Base-by-base conservation (phyloP, 2,329 filamentous ascomycete species). In the Neonectria hederae region DNA sequence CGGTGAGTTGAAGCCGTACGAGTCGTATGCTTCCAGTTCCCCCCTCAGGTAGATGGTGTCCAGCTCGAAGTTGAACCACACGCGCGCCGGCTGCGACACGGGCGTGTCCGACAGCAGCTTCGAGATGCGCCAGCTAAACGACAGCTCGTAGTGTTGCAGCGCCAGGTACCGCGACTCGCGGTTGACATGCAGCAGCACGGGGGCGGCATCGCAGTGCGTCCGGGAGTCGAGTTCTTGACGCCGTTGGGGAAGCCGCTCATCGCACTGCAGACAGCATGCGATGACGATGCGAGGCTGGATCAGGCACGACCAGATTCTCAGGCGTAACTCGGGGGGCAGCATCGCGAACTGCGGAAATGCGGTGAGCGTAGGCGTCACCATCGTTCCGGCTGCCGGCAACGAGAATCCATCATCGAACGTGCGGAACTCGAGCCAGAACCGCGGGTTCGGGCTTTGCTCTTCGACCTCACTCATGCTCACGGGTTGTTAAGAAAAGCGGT, bases 21-120 rank as follows among this genome's bases (percentile, higher is more conserved):
- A 75, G 68, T 84, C 81, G 72, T 78, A 80, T 13, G 82, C 81
- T 75, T 85, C 82, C 11, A 85, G 76, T 71, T 84, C 82, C 56
- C 83, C 83, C 1, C 79, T 74, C 43, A 86, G 77, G 63, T 83
- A 80, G 26, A 86, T 75, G n/a, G 79, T 76, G 75, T 86, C 83
- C 28, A 75, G 74, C 24, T 62, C 71, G 71, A 82, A 85, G 75
- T 83, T 81, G 81, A 86, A 85, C 77, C 80, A 85, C 14, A 80
- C 78, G 28, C 75, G 75, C 2, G 82, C 75, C 10, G 77, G 76
- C 19, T 74, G 77, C 72, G 74, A 77, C 58, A 75, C 65, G 42
- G 75, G 76, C 63, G 74, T 75, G 65, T 73, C 76, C 40, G 73
- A 74, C 30, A 82, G 74, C 22, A 80, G 76, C 59, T 76, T 77